Conservation (phyloP, 768 basidiomycete genomes). For the Strobilomyces dryophilus region DNA sequence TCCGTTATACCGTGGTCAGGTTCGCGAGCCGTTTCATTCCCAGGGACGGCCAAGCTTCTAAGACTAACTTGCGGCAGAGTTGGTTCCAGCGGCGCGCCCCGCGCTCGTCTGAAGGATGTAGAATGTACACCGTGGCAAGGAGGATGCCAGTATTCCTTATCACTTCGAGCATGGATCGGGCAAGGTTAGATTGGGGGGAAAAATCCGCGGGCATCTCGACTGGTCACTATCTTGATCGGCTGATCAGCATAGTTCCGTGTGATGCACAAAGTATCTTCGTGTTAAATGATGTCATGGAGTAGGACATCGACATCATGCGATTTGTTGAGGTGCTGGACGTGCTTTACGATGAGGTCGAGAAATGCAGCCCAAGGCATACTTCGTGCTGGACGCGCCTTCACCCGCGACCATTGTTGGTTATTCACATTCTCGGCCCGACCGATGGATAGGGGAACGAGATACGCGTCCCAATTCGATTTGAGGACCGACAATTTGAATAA, state of each 20-base stretch:
- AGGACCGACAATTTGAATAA: constrained; percentile 93
- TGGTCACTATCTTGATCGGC: constrained; percentile 90
- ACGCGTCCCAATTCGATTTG: constrained; percentile 77
- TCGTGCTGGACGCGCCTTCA: constrained; percentile 66
- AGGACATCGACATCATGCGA: constrained; percentile 85
- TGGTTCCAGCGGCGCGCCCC: too few relatives aligned
- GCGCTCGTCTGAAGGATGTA: too few relatives aligned
- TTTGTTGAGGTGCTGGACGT: constrained; percentile 94
- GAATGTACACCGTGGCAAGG: constrained; percentile 78
- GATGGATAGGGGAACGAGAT: background rate
- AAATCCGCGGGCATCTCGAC: constrained; percentile 90
- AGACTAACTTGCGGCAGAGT: too few relatives aligned
- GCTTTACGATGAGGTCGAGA: constrained; percentile 89
- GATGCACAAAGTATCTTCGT: constrained; percentile 93
- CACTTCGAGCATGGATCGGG: constrained; percentile 71
- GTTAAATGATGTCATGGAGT: constrained; percentile 99
- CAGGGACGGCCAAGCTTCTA: too few relatives aligned
- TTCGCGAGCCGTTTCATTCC: too few relatives aligned
- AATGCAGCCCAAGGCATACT: constrained; percentile 95
- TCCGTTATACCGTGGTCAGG: too few relatives aligned
- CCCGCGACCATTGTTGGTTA: constrained; percentile 35
- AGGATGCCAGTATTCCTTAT: constrained; percentile 95
- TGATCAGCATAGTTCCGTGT: constrained; percentile 97
- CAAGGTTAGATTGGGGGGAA: constrained; percentile 82
- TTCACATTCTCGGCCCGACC: background rate